Evolutionary conservation across 164 flowering plant species (phyloP).

Genomic region (Saururus chinensis): DNA sequence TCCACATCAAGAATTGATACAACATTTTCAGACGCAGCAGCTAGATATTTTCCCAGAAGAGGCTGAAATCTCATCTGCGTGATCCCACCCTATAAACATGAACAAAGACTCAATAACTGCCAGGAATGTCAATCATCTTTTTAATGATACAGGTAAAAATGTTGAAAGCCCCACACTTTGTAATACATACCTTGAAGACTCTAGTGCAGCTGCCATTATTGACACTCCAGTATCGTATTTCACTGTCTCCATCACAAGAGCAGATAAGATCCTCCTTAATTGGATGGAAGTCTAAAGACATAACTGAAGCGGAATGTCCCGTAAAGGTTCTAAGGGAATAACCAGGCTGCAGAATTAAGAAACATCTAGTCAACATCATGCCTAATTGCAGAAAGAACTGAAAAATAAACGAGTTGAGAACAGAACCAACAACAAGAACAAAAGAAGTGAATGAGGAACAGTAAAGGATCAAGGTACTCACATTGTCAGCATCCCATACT

Average conservation of each 20-base stretch:
- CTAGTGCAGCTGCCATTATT: slow-evolving; percentile 55
- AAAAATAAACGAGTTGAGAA: neutral
- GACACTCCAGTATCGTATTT: slow-evolving; percentile 79
- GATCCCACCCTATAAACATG: slow-evolving; percentile 42
- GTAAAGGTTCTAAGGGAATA: slow-evolving; percentile 64
- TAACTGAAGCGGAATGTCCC: slow-evolving; percentile 57
- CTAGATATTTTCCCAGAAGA: slow-evolving; percentile 49
- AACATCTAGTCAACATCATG: neutral
- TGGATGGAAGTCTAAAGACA: slow-evolving; percentile 79
- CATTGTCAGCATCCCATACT: slow-evolving; percentile 85
- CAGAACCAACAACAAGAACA: neutral
- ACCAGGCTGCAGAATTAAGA: slow-evolving; percentile 38
- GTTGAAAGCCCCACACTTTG: too few relatives aligned
- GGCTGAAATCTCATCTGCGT: slow-evolving; percentile 69
- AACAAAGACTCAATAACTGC: neutral
- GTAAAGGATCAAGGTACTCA: slow-evolving; percentile 16
- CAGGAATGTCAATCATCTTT: too few relatives aligned
- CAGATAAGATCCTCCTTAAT: slow-evolving; percentile 61
- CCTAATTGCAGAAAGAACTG: neutral
- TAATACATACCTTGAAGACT: slow-evolving; percentile 43
- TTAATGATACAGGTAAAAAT: neutral
- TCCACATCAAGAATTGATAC: slow-evolving; percentile 69
- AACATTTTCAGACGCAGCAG: slow-evolving; percentile 53
- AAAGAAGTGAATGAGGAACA: neutral
- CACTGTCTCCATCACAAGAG: slow-evolving; percentile 63